phyloP scores from a whole-genome alignment of 768 basidiomycete species.

The Nidularia pulvinata region DNA sequence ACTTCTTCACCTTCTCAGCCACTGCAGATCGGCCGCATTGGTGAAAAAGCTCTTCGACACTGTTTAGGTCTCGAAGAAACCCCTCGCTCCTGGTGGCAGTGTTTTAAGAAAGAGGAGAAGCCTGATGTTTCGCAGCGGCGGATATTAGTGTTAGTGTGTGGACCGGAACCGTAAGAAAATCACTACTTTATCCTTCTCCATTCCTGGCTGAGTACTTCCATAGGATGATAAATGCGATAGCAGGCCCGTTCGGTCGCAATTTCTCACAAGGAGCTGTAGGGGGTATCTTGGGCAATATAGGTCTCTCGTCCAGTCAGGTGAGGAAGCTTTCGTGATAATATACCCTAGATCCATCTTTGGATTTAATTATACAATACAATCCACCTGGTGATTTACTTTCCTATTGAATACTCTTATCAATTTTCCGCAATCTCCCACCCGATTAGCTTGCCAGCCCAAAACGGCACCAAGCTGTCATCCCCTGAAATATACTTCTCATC shows the following conservation, averaged over 20 bases:
- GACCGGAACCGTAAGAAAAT: constrained; percentile 75
- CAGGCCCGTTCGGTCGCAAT: constrained; percentile 77
- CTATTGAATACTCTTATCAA: neutral
- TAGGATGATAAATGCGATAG: constrained; percentile 77
- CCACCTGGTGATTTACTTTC: neutral
- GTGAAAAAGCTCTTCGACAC: constrained; percentile 42
- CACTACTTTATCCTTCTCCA: neutral
- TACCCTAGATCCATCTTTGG: neutral
- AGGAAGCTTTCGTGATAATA: constrained; percentile 40
- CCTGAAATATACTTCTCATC: constrained; percentile 47
- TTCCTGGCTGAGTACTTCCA: constrained; percentile 1
- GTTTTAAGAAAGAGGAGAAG: constrained; percentile 11
- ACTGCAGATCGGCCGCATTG: constrained; percentile 54
- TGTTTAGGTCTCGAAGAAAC: constrained; percentile 27
- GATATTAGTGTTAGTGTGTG: constrained; percentile 72
- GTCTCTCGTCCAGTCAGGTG: constrained; percentile 61
- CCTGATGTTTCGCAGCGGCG: constrained; percentile 29
- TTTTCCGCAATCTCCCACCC: constrained; percentile 60
- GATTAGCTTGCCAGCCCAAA: constrained; percentile 84
- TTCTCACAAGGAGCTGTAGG: constrained; percentile 73
- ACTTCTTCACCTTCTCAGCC: constrained; percentile 7
- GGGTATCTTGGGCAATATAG: constrained; percentile 65
- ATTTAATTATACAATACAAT: neutral
- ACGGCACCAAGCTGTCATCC: constrained; percentile 68
- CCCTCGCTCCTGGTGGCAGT: constrained; percentile 31